A percentile compares a stretch with the other conserved stretches of the same genome.
Evolutionary conservation across 345 rosid genomes (phyloP).

Genomic region (Zanthoxylum bungeanum): DNA sequence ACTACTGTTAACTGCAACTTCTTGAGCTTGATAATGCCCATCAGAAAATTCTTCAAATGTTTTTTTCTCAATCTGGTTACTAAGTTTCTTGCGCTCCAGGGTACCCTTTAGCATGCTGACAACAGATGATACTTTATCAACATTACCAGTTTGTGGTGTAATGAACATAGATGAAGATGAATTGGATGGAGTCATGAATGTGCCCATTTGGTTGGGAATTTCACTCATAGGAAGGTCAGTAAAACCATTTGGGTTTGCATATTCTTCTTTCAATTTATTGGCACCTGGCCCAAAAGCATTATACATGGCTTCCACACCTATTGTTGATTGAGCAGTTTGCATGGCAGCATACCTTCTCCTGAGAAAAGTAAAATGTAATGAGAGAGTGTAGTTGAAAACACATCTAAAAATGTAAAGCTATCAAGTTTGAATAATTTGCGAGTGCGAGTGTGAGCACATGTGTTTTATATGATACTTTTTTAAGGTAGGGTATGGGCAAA

Average conservation of each 20-base stretch:
- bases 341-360: constrained; percentile 72
- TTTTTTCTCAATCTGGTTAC: constrained; percentile 40
- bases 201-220: constrained; percentile 35
- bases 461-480: too few species aligned
- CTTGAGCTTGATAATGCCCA: constrained; percentile 32
- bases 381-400: neutral
- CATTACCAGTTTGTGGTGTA: constrained; percentile 30
- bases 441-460: too few species aligned
- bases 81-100: constrained; percentile 51
- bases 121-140: constrained; percentile 57
- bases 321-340: constrained; percentile 43
- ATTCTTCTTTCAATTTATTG: constrained; percentile 37
- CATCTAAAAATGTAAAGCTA: neutral
- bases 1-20: constrained; percentile 20
- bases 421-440: neutral
- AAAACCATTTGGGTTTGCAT: constrained; percentile 32
- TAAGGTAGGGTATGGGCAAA: too few species aligned
- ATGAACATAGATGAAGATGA: constrained; percentile 53
- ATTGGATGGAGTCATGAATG: constrained; percentile 51
- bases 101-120: constrained; percentile 73
- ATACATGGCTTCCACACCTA: constrained; percentile 37
- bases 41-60: constrained; percentile 33
- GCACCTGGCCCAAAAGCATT: constrained; percentile 23
- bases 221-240: constrained; percentile 28
- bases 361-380: too few species aligned